Evolutionary conservation across 2,329 filamentous ascomycete species (phyloP), one percentile per base, ranked within the genome.

Genomic region (Ophiostoma piceae): DNA sequence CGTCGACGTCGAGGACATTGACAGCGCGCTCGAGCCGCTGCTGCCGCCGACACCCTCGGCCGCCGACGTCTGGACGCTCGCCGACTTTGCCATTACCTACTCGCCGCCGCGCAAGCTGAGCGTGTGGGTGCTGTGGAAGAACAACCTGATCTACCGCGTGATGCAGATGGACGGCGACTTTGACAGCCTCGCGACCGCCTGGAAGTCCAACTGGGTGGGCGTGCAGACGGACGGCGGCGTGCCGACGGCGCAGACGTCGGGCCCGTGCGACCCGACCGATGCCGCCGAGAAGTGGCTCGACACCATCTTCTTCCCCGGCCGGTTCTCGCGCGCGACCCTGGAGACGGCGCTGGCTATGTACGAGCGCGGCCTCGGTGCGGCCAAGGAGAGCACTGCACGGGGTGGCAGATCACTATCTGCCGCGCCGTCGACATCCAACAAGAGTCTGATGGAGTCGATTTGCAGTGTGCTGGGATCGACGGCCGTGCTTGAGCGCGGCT

Each of bases 311-410:
- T 88, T 87, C 71, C 94, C 95, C 1, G 92, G 92, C 19, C 88
- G 90, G 69, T 98, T 96, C 76, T 90, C 91, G 0, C 85, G 84
- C 43, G 84, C 91, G 8, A 94, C 92, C 0, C 82, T 99, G 16
- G 92, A 97, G 77, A 92, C 92, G 19, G 92, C 94, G 1, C 81
- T 98, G 43, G 83, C 86, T 35, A 91, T 96, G 70, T 97, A 96
- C 75, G 89, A 92, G 77, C 87, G 89, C 73, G 90, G 84, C 16
- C 79, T 85, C 71, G 80, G 81, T 39, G 77, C 75, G 14, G 47
- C 76, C 74, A 83, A 79, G 65, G 80, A 80, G 35, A 68, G 70
- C 35, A 3, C 22, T 57, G 51, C 14, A 1, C 16, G 43, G n/a
- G 37, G 35, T 5, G 35, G 35, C 5, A 35, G 5, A 35, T 35